These are phyloP conservation scores for Cryptococcus maquisensis DNA, from an alignment of 1,284 basidiomycete species.

Conservation along the genomic window DNA sequence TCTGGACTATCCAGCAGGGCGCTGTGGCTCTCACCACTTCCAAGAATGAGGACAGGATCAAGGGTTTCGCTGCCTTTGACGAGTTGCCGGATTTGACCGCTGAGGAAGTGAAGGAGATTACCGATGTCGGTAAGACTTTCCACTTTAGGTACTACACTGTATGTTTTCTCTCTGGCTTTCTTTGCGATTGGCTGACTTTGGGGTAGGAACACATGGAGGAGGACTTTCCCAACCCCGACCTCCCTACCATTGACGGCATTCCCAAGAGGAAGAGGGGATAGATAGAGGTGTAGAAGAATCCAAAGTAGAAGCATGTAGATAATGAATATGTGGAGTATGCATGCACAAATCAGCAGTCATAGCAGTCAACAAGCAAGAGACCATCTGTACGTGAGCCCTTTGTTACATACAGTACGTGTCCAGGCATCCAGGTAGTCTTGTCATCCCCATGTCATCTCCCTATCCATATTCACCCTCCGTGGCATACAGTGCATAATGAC, in stretches of 20 bases:
- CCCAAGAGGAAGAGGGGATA: not conserved
- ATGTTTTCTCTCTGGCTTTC: not conserved
- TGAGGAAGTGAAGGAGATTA: constrained; percentile 63
- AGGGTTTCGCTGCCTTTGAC: constrained; percentile 58
- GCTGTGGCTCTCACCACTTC: constrained; percentile 64
- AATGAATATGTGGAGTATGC: no score
- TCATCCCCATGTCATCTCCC: no score
- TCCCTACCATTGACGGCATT: constrained; percentile 21
- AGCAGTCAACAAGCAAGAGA: no score
- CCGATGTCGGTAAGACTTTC: constrained; percentile 57
- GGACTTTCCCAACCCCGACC: constrained; percentile 41
- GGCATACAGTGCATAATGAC: no score
- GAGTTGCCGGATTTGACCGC: constrained; percentile 56
- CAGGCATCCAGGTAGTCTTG: no score
- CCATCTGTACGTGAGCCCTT: no score
- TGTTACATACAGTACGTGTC: no score
- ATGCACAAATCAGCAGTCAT: no score
- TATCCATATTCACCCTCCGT: no score
- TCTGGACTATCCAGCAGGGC: constrained; percentile 61
- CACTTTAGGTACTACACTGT: constrained; percentile 53
- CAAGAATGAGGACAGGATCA: constrained; percentile 60
- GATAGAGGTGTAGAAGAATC: not conserved
- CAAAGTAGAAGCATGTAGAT: no score
- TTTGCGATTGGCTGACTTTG: constrained; percentile 1
- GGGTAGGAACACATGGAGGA: constrained; percentile 39